phyloP scores from a whole-genome alignment of 202 grass and related monocot species.

The Alloteropsis angusta region DNA sequence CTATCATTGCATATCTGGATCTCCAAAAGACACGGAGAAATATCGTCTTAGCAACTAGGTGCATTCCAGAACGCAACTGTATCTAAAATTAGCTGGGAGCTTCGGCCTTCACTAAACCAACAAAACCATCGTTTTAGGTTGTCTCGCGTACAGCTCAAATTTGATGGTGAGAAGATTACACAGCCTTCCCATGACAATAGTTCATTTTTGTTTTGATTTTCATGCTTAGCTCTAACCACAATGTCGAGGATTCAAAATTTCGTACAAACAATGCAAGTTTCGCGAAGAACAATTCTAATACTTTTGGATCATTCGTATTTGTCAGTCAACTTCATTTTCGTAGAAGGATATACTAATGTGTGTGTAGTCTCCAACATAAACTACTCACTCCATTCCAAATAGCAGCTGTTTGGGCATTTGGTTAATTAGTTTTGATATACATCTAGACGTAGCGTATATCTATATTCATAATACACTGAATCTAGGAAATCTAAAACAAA shows the following conservation, averaged over 20 bases:
- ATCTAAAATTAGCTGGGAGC: not conserved
- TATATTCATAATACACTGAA: too few relatives aligned
- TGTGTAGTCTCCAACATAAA: too few relatives aligned
- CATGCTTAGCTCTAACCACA: not conserved
- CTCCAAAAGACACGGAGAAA: not conserved
- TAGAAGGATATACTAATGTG: too few relatives aligned
- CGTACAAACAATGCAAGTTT: not conserved
- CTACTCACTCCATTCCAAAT: too few relatives aligned
- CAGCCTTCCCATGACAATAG: not conserved
- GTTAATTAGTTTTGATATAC: too few relatives aligned
- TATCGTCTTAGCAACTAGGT: not conserved
- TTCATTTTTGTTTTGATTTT: too few relatives aligned
- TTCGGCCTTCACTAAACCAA: not conserved
- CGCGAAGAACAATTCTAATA: not conserved
- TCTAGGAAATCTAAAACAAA: too few relatives aligned
- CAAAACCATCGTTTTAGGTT: not conserved
- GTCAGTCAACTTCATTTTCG: not conserved
- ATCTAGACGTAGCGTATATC: too few relatives aligned
- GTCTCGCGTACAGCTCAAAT: not conserved
- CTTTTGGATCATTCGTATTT: not conserved
- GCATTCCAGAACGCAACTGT: not conserved
- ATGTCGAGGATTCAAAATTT: not conserved
- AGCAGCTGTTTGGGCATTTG: too few relatives aligned
- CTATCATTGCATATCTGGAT: conserved; percentile 5
- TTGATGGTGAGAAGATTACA: not conserved